Percentiles rank a stretch among this genome's conserved stretches.
These are phyloP conservation scores for Astrephomene gubernaculifera DNA, from an alignment of 139 green algal species.

Conservation along the genomic window DNA sequence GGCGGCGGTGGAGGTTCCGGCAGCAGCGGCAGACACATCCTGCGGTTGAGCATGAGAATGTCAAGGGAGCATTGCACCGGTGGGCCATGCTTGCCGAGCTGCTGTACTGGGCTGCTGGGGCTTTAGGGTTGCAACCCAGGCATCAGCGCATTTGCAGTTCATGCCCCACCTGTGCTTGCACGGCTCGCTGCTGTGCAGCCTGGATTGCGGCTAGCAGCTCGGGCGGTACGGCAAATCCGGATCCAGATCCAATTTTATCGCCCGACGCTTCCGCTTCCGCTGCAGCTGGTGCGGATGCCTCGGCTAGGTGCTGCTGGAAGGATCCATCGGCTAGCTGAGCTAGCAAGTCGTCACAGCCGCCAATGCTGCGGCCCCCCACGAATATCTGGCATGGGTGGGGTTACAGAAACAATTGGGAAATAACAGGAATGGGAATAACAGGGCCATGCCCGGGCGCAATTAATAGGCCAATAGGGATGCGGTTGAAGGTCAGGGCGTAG, in stretches of 20 bases:
- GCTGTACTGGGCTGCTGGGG: too few relatives aligned
- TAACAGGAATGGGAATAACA: too few relatives aligned
- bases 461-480: too few relatives aligned
- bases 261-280: too few relatives aligned
- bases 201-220: slow-evolving; percentile 31
- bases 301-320: slow-evolving; percentile 53
- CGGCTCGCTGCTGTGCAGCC: neutral
- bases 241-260: too few relatives aligned
- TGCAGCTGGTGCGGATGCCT: neutral
- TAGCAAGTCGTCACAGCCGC: slow-evolving; percentile 79
- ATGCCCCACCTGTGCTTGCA: neutral
- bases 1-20: neutral
- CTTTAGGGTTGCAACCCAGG: too few relatives aligned
- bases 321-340: slow-evolving; percentile 51
- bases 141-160: too few relatives aligned
- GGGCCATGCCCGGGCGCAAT: too few relatives aligned
- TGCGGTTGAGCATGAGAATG: too few relatives aligned
- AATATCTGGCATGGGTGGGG: slow-evolving; percentile 74
- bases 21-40: slow-evolving; percentile 24
- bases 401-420: neutral
- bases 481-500: too few relatives aligned
- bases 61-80: too few relatives aligned
- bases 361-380: slow-evolving; percentile 74
- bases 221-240: slow-evolving; percentile 17
- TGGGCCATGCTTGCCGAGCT: too few relatives aligned